Evolutionary conservation across 2,329 filamentous ascomycete species (phyloP).

Genomic region (Cladophialophora psammophila): DNA sequence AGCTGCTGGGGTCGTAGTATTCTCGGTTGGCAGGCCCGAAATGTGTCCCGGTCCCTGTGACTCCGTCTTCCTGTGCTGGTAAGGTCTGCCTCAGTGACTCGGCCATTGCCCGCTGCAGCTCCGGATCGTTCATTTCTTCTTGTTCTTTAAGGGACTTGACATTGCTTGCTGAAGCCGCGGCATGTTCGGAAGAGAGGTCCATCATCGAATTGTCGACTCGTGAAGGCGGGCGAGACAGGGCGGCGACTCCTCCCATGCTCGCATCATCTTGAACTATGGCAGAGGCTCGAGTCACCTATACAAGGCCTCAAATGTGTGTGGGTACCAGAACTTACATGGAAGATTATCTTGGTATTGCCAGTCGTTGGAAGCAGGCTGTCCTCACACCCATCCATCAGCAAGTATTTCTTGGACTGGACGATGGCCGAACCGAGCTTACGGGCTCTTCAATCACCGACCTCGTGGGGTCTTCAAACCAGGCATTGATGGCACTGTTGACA

Average conservation of each 20-base stretch:
- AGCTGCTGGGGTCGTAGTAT: conserved; percentile 57
- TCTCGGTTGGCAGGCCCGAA: conserved; percentile 64
- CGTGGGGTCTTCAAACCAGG: conserved; percentile 55
- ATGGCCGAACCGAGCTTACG: conserved; percentile 9
- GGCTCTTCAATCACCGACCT: conserved; percentile 28
- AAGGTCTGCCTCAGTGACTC: conserved; percentile 54
- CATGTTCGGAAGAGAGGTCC: conserved; percentile 43
- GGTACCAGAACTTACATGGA: conserved; percentile 33
- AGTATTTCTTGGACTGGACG: background rate
- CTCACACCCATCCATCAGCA: conserved; percentile 7
- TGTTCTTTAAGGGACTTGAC: conserved; percentile 46
- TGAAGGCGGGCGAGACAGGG: conserved; percentile 58
- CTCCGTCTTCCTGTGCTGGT: conserved; percentile 63
- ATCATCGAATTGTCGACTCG: conserved; percentile 47
- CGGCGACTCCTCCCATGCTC: conserved; percentile 46
- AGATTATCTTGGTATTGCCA: conserved; percentile 39
- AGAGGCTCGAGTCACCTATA: conserved; percentile 35
- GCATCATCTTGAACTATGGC: conserved; percentile 49
- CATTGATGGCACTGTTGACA: conserved; percentile 55
- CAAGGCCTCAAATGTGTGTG: background rate
- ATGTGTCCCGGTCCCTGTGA: conserved; percentile 51
- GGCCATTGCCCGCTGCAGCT: conserved; percentile 55
- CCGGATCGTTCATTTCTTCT: conserved; percentile 51
- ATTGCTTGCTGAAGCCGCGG: conserved; percentile 39
- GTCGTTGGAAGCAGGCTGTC: conserved; percentile 30